Evolutionary conservation across 805 yeast species (phyloP), one percentile per base, ranked within the genome.

Genomic region (Lipomyces spencermartinsiae): DNA sequence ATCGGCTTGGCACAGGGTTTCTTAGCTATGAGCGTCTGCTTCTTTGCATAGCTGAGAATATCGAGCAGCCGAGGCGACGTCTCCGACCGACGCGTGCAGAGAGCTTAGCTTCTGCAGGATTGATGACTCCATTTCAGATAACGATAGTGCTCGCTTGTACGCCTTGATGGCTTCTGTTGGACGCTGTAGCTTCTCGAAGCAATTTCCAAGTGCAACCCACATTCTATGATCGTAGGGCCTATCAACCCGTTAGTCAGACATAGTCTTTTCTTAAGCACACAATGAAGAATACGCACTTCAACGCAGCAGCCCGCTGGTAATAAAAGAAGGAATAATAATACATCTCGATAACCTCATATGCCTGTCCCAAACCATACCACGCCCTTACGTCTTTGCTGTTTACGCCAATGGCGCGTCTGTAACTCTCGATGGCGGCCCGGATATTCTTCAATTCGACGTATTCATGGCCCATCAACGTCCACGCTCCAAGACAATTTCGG

Each of bases 381-480:
- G 98, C 98, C 62, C 97, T 83, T 77, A 91, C 96, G 77, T 95
- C 99, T 75, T 90, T 89, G 58, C 88, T 85, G 75, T 91, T 92
- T 1, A 93, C 89, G 76, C 93, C 97, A 0, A 93, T 94, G 0
- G 98, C 99, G 57, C 97, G 81, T 72, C 98, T 81, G 76, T 95
- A 95, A 67, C 96, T 88, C 80, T 94, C 98, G 64, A 95, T 95
- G 0, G 99, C 99, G 0, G 98, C 98, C 78, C 95, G 97, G 0
- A 97, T 90, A 79, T 95, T 95, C 76, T 94, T 93, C 74, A 95
- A 83, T 77, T 95, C 99, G 16, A 95, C 97, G 80, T 92, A 95
- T 80, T 95, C 99, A 79, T 95, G 99, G 10, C 99, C 99, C 97
- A 95, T 93, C 66, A 95, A 82, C 0, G 98, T 95, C 98, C 98